phyloP scores from a whole-genome alignment of 2,329 filamentous ascomycete genomes.

The Colletotrichum salicis region DNA sequence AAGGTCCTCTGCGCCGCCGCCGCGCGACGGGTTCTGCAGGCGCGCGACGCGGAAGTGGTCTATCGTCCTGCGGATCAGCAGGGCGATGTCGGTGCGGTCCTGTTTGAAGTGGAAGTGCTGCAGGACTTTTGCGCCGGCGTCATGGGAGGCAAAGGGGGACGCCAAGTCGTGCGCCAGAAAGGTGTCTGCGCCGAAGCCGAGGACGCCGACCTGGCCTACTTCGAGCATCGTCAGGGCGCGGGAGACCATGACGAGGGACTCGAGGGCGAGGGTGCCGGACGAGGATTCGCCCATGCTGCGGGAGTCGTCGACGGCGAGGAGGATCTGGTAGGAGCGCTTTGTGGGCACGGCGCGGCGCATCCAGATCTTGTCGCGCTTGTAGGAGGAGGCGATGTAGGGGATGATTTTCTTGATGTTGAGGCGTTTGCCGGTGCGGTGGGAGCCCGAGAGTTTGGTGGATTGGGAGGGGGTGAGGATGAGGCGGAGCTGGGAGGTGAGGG shows the following conservation, averaged over 20 bases:
- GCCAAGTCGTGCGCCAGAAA: constrained; percentile 88
- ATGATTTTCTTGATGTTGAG: constrained; percentile 99
- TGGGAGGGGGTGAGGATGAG: constrained; percentile 95
- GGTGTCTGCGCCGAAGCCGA: constrained; percentile 87
- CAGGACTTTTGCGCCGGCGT: constrained; percentile 85
- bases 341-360: constrained; percentile 92
- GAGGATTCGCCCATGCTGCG: constrained; percentile 89
- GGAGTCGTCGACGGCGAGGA: constrained; percentile 96
- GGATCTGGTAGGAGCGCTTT: constrained; percentile 95
- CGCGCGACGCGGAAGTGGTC: constrained; percentile 84
- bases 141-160: constrained; percentile 78
- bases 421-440: constrained; percentile 96
- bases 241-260: constrained; percentile 92
- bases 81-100: constrained; percentile 84
- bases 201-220: constrained; percentile 89
- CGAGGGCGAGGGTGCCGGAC: constrained; percentile 84
- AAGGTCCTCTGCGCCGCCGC: constrained; percentile 69
- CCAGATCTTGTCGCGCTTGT: constrained; percentile 99
- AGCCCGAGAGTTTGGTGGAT: constrained; percentile 94
- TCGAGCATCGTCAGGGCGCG: constrained; percentile 92
- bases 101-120: constrained; percentile 88
- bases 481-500: constrained; percentile 92
- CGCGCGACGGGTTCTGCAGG: constrained; percentile 62
- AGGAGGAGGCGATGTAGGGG: constrained; percentile 96
- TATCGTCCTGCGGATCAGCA: constrained; percentile 81